Evolutionary conservation across 768 basidiomycete species (phyloP).

Genomic region (Amanita brunnescens): DNA sequence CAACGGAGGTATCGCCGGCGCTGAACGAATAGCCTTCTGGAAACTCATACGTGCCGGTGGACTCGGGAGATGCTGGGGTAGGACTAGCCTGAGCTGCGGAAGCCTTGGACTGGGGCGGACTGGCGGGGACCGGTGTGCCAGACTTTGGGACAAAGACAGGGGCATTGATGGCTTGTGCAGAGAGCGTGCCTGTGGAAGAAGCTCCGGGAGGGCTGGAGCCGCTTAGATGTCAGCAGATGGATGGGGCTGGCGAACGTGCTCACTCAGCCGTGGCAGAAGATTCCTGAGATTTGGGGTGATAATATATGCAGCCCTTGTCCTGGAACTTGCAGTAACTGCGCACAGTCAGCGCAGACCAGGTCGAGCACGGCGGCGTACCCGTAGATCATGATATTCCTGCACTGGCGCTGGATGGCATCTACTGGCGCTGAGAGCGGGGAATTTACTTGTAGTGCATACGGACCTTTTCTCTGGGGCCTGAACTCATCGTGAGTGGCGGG

Average conservation of each 20-base stretch:
- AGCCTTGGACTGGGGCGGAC: conserved; percentile 10
- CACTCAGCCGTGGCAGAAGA: conserved; percentile 8
- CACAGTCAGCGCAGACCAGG: background rate
- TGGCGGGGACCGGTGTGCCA: conserved; percentile 18
- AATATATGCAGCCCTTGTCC: conserved; percentile 79
- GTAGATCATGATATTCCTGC: conserved; percentile 86
- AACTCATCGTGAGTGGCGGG: conserved; percentile 40
- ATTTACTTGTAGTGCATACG: no score
- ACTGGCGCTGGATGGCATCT: conserved; percentile 72
- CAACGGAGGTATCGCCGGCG: conserved; percentile 12
- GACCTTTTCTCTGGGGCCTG: conserved; percentile 50
- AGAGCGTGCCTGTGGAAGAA: conserved; percentile 32
- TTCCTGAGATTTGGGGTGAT: conserved; percentile 57
- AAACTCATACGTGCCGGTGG: conserved; percentile 11
- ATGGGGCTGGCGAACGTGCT: conserved; percentile 20
- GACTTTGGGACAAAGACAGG: conserved; percentile 79
- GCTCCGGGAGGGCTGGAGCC: conserved; percentile 27
- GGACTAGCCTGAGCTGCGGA: background rate
- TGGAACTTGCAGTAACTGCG: conserved; percentile 75
- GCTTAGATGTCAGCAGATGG: conserved; percentile 11
- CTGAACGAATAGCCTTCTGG: conserved; percentile 21
- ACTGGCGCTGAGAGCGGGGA: no score
- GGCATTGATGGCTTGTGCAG: conserved; percentile 69
- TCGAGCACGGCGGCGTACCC: conserved; percentile 42
- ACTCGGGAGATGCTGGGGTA: background rate